Evolutionary conservation across 305 asterid species (phyloP), one percentile per base, ranked within the genome.

Genomic region (Withania somnifera): DNA sequence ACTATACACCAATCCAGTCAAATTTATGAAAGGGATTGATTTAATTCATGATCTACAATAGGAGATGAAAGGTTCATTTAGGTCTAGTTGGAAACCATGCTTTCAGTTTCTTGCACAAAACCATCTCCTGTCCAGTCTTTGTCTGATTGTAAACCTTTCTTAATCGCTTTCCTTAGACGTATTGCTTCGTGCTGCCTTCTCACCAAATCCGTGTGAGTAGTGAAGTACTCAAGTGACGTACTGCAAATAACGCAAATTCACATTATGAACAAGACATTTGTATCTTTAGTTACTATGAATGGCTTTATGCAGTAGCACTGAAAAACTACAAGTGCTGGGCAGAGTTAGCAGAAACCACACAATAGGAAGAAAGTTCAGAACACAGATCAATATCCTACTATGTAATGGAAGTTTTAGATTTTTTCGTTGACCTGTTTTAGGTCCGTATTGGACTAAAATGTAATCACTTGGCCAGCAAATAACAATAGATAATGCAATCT

Each of bases 21-120:
- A n/a, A n/a, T n/a, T n/a, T n/a, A n/a, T n/a, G n/a, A n/a, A n/a
- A n/a, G n/a, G n/a, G n/a, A n/a, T n/a, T n/a, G n/a, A n/a, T n/a
- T n/a, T n/a, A n/a, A n/a, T n/a, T n/a, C n/a, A n/a, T n/a, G n/a
- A n/a, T n/a, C n/a, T n/a, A n/a, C n/a, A n/a, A n/a, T n/a, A n/a
- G n/a, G n/a, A n/a, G n/a, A n/a, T n/a, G n/a, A n/a, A n/a, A n/a
- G n/a, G n/a, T n/a, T n/a, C n/a, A n/a, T n/a, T n/a, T n/a, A n/a
- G n/a, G n/a, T n/a, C n/a, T n/a, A n/a, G n/a, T n/a, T n/a, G n/a
- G 98, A 94, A 82, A 93, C 98, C 98, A 94, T 94, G 91, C 94
- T 93, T 84, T 94, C 97, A 9, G 93, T 88, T 88, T 93, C 97
- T 40, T 89, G 92, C 50, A 93, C 97, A 81, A 94, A 94, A 54